Conservation (phyloP, 2,329 filamentous ascomycete genomes). For the Ophiostoma perfectum region DNA sequence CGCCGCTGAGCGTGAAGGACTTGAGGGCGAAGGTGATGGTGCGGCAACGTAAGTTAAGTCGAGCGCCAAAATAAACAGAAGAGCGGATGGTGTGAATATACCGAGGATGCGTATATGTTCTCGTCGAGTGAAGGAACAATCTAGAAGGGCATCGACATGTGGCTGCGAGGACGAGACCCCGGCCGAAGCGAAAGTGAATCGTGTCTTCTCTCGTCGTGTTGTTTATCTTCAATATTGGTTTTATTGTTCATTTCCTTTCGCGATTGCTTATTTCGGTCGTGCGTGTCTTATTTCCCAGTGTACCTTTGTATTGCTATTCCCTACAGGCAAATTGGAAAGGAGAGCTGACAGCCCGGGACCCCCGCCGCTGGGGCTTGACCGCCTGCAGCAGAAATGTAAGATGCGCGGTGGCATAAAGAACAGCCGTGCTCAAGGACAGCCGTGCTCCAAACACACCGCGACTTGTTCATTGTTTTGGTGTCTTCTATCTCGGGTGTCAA, state of each 20-base stretch:
- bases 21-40: no score
- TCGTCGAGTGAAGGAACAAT: no score
- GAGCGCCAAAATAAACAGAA: no score
- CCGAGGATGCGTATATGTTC: no score
- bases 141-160: no score
- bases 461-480: neutral
- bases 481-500: neutral
- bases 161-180: neutral
- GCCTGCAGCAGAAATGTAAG: conserved; percentile 18
- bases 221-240: neutral
- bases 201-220: neutral
- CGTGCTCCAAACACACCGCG: conserved; percentile 19
- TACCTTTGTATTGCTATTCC: neutral
- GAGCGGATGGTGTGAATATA: no score
- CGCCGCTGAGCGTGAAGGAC: neutral
- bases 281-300: neutral
- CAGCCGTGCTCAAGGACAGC: neutral
- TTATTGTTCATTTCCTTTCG: conserved; percentile 12
- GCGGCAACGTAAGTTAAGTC: no score
- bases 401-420: no score
- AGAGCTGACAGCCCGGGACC: conserved; percentile 5
- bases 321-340: neutral
- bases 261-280: neutral
- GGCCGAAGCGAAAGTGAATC: neutral
- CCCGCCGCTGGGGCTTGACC: conserved; percentile 17